Evolutionary conservation across 148 eudicot genomes (phyloP), one percentile per base, ranked within the genome.

Genomic region (Cornus florida): DNA sequence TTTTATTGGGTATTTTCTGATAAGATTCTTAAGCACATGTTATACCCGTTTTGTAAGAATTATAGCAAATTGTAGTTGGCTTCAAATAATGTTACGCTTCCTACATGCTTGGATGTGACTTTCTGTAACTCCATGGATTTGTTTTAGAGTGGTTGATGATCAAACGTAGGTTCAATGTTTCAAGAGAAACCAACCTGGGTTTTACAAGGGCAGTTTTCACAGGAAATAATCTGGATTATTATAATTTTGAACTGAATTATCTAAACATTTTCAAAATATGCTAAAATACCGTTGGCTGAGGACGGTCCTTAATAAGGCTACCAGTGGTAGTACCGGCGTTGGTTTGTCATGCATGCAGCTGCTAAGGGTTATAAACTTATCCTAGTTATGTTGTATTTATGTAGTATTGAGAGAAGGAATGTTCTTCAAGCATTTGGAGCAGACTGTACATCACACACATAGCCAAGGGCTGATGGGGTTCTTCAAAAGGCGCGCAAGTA

Each of bases 361-460:
- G 93, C 48, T 43, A 9, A 43, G 10, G 48, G 48, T 43, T 43
- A 43, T 43, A 43, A 43, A 4, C 48, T 43, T 43, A 43, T 43
- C 48, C 8, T 1, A 7, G 48, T 43, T 4, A 43, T 43, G 8
- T 9, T 43, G 48, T 43, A 5, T 6, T 43, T 9, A 43, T 43
- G 10, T 43, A 43, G 48, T 43, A 43, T 6, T 43, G 48, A 43
- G 48, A 43, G 90, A 28, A 28, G 48, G 48, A 43, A 0, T 43
- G 48, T 43, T 43, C 48, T 43, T 43, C 10, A 9, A 43, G 10
- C 48, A 3, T 6, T 9, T 43, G 48, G 48, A 43, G 48, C 48
- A 43, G 10, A 43, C 1, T 43, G 10, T 43, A 43, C 48, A 43
- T 43, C 10, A 9, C 48, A 43, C 0, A 43, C 0, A 43, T 43